phyloP scores from a whole-genome alignment of 306 rosid genomes.

The Senna siamea region DNA sequence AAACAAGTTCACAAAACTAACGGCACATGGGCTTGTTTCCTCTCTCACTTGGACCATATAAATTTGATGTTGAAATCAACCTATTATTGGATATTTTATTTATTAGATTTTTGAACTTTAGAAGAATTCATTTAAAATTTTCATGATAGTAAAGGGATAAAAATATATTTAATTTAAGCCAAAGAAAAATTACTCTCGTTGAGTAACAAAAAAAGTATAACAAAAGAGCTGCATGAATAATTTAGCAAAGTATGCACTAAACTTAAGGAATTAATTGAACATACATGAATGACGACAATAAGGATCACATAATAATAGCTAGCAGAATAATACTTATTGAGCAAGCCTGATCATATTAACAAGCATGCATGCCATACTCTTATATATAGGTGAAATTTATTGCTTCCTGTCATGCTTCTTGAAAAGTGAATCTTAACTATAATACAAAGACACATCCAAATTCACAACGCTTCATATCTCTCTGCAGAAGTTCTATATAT shows the following conservation, averaged over 20 bases:
- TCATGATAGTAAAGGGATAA: no score
- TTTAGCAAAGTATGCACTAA: no score
- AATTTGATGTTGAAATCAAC: no score
- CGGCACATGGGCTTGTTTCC: slow-evolving; percentile 58
- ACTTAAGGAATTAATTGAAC: slow-evolving; percentile 49
- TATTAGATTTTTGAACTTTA: no score
- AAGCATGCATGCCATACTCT: slow-evolving; percentile 29
- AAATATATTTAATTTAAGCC: no score
- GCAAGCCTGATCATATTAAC: slow-evolving; percentile 42
- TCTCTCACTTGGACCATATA: slow-evolving; percentile 26
- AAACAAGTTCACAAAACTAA: slow-evolving; percentile 37
- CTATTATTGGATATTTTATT: no score
- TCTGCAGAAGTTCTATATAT: background rate
- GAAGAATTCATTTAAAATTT: no score
- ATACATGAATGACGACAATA: slow-evolving; percentile 48
- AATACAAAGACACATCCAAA: slow-evolving; percentile 43
- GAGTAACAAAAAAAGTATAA: no score
- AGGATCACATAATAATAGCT: slow-evolving; percentile 24
- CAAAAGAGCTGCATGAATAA: no score
- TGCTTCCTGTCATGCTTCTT: slow-evolving; percentile 43
- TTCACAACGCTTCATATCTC: background rate
- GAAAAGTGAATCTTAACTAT: slow-evolving; percentile 29
- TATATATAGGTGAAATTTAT: slow-evolving; percentile 39
- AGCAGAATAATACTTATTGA: slow-evolving; percentile 33
- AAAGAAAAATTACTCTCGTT: no score